Evolutionary conservation across 2,329 filamentous ascomycete species (phyloP).

Genomic region (Purpureocillium takamizusanense): DNA sequence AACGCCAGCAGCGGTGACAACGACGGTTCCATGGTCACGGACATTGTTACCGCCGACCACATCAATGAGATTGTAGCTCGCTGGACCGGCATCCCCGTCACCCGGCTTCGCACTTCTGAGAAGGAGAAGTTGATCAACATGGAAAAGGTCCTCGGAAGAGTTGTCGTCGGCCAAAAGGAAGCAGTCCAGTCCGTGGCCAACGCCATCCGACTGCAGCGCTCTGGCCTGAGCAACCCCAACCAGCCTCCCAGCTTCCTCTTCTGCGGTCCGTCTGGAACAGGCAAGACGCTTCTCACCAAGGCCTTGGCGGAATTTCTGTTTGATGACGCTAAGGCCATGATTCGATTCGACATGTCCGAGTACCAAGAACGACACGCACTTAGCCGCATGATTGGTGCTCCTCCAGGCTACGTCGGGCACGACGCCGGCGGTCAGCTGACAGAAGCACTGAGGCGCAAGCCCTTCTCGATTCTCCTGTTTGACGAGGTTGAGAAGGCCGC

Average conservation of each 20-base stretch:
- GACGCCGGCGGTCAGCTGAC: constrained; percentile 94
- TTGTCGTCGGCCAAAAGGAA: constrained; percentile 91
- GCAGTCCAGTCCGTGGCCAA: constrained; percentile 90
- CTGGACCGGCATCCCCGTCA: constrained; percentile 98
- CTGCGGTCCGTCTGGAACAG: constrained; percentile 95
- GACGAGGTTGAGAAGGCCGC: constrained; percentile 98
- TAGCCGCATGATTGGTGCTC: constrained; percentile 94
- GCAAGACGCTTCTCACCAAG: constrained; percentile 95
- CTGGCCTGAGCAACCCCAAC: constrained; percentile 90
- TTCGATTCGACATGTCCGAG: constrained; percentile 98
- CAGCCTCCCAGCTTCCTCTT: constrained; percentile 97
- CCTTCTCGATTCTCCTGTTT: constrained; percentile 95
- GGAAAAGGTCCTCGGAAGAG: constrained; percentile 75
- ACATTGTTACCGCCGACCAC: constrained; percentile 91
- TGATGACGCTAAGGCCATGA: constrained; percentile 95
- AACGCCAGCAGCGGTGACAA: constrained; percentile 45
- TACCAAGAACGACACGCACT: constrained; percentile 96
- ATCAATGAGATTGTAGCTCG: constrained; percentile 97
- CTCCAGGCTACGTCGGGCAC: constrained; percentile 93
- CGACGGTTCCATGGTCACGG: constrained; percentile 71
- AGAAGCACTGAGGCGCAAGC: constrained; percentile 84
- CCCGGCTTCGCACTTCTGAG: constrained; percentile 84
- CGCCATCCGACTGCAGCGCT: constrained; percentile 89
- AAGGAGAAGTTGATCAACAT: constrained; percentile 98
- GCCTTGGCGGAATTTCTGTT: constrained; percentile 96